phyloP scores from a whole-genome alignment of 768 basidiomycete genomes.

The Russula olivacea region DNA sequence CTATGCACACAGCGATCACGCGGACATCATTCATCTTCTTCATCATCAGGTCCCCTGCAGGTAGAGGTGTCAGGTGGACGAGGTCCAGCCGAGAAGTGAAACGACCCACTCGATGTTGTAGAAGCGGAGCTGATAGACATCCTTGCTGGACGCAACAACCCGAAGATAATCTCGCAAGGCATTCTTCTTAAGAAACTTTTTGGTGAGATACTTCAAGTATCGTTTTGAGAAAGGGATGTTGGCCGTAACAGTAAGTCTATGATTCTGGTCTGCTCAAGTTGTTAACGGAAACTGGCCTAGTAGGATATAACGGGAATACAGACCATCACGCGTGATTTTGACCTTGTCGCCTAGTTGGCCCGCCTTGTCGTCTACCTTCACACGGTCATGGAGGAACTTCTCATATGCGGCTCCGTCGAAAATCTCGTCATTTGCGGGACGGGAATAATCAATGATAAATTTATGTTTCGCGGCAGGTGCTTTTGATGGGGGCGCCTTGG shows the following conservation, averaged over 20 bases:
- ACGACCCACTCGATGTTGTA: conserved; percentile 80
- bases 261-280: conserved; percentile 49
- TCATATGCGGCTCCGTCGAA: conserved; percentile 63
- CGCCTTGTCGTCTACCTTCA: conserved; percentile 88
- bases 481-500: conserved; percentile 54
- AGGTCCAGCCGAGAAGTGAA: neutral
- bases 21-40: conserved; percentile 41
- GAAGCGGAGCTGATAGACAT: conserved; percentile 91
- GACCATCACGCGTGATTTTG: conserved; percentile 83
- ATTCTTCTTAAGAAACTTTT: conserved; percentile 99
- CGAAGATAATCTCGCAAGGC: conserved; percentile 94
- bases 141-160: conserved; percentile 91
- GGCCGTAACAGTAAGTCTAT: conserved; percentile 77
- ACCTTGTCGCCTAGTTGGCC: conserved; percentile 89
- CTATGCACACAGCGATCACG: neutral
- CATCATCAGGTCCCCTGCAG: conserved; percentile 43
- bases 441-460: conserved; percentile 82
- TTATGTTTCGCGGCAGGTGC: conserved; percentile 56
- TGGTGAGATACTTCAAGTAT: conserved; percentile 97
- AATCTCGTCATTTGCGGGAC: conserved; percentile 61
- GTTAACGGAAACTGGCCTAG: neutral
- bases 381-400: conserved; percentile 91
- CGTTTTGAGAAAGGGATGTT: conserved; percentile 92
- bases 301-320: conserved; percentile 27
- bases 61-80: conserved; percentile 5